These are phyloP conservation scores for Trichocladium antarcticum DNA, from an alignment of 495 filamentous ascomycete species.

Conservation along the genomic window DNA sequence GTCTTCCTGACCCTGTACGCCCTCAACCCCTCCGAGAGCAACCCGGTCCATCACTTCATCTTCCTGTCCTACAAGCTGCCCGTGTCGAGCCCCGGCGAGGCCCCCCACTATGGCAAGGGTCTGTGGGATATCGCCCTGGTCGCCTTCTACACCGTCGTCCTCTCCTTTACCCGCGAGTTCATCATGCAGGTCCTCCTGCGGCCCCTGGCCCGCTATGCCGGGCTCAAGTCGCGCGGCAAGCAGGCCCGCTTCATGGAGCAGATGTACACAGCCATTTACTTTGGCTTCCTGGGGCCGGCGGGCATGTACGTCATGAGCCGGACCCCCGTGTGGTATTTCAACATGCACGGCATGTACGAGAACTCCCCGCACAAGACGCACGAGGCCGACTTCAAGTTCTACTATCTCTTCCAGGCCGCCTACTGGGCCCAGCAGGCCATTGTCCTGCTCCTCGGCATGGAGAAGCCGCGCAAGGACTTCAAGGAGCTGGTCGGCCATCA, in stretches of 20 bases:
- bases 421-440: slow-evolving; percentile 97
- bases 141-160: slow-evolving; percentile 75
- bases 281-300: slow-evolving; percentile 69
- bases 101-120: slow-evolving; percentile 82
- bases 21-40: slow-evolving; percentile 66
- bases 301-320: slow-evolving; percentile 88
- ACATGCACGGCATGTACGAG: slow-evolving; percentile 83
- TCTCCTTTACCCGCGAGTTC: slow-evolving; percentile 92
- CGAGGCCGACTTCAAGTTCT: slow-evolving; percentile 83
- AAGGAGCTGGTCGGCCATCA: slow-evolving; percentile 92
- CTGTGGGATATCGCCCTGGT: slow-evolving; percentile 76
- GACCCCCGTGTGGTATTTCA: slow-evolving; percentile 96
- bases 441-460: slow-evolving; percentile 76
- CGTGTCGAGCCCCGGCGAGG: slow-evolving; percentile 37
- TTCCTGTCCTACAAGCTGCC: slow-evolving; percentile 86
- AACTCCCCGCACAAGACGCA: slow-evolving; percentile 79
- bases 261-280: slow-evolving; percentile 94
- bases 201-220: slow-evolving; percentile 58
- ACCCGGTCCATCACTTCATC: slow-evolving; percentile 75
- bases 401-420: slow-evolving; percentile 88
- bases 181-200: slow-evolving; percentile 88
- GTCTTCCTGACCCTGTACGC: slow-evolving; percentile 58
- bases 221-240: slow-evolving; percentile 65
- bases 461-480: slow-evolving; percentile 94
- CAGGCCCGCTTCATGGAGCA: slow-evolving; percentile 95